These are phyloP conservation scores for Biscogniauxia mediterranea DNA, from an alignment of 2,329 filamentous ascomycete species.

Conservation along the genomic window DNA sequence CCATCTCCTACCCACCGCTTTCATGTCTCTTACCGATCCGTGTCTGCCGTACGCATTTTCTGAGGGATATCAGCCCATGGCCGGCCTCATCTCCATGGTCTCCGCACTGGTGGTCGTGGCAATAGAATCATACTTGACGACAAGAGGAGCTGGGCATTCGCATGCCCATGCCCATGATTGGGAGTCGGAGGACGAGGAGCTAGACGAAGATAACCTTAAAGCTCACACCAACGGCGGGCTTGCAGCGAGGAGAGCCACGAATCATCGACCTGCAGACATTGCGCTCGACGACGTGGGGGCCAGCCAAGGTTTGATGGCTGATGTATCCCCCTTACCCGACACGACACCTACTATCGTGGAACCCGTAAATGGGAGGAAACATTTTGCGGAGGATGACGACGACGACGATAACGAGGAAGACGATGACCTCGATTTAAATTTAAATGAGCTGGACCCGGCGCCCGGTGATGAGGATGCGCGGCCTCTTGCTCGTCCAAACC, in stretches of 20 bases:
- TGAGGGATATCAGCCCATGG: conserved; percentile 73
- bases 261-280: conserved; percentile 48
- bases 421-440: conserved; percentile 57
- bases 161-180: conserved; percentile 54
- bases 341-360: conserved; percentile 42
- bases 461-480: conserved; percentile 30
- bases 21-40: conserved; percentile 63
- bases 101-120: conserved; percentile 79
- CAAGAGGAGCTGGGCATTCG: conserved; percentile 61
- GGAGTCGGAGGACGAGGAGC: conserved; percentile 45
- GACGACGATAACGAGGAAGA: conserved; percentile 41
- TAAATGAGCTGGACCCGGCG: conserved; percentile 58
- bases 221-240: conserved; percentile 34
- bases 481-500: conserved; percentile 25
- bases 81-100: conserved; percentile 78
- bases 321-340: conserved; percentile 57
- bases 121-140: conserved; percentile 86
- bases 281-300: conserved; percentile 51
- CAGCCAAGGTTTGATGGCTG: conserved; percentile 55
- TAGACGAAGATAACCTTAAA: conserved; percentile 28
- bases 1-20: conserved; percentile 69
- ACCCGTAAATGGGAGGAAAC: conserved; percentile 19
- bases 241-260: conserved; percentile 37
- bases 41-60: conserved; percentile 79
- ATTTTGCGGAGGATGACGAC: conserved; percentile 9